Evolutionary conservation across 495 filamentous ascomycete genomes (phyloP), one percentile per base, ranked within the genome.

Genomic region (Neurospora cerealis): DNA sequence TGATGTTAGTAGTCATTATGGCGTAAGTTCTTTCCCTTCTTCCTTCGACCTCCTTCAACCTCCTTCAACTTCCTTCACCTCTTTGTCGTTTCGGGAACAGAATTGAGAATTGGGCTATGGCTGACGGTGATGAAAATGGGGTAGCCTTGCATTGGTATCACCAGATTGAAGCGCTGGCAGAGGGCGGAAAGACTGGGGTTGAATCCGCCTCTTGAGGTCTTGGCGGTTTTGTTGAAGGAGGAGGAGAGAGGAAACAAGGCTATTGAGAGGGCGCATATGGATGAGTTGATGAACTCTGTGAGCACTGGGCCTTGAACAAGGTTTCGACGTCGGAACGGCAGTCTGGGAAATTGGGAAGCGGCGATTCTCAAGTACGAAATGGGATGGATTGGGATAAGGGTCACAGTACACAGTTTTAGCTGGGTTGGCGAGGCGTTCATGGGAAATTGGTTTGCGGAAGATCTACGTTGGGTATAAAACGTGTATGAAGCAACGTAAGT

Each of bases 191-290:
- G 83, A 66, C 82, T 99, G 66, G 91, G 91, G 1, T 82, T 99
- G 69, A 87, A 93, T 44, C 96, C 96, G 0, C 96, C 96, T 1
- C 86, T 97, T 40, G 95, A 98, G 81, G 94, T 98, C n/a, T 85
- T 98, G 4, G 92, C 93, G 0, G 92, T 97, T 32, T 79, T 98
- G 44, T 77, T 97, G 72, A 91, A 88, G 78, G 89, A 95, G 75
- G 87, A 92, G 76, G 82, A 88, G 8, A 84, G 84, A 42, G 85
- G 86, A 9, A 77, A 78, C 2, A 79, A 79, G 69, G 79, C 75
- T 48, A 75, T 79, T 32, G 87, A 97, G 80, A 83, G 84, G 74
- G 92, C 95, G 40, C 88, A 93, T 81, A 89, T 98, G 71, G 96
- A 98, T 81, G 90, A 93, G 78, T 78, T 97, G 75, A 85, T 97